Base-by-base conservation (phyloP, 495 filamentous ascomycete genomes). In the Aspergillus olivimuriae region DNA sequence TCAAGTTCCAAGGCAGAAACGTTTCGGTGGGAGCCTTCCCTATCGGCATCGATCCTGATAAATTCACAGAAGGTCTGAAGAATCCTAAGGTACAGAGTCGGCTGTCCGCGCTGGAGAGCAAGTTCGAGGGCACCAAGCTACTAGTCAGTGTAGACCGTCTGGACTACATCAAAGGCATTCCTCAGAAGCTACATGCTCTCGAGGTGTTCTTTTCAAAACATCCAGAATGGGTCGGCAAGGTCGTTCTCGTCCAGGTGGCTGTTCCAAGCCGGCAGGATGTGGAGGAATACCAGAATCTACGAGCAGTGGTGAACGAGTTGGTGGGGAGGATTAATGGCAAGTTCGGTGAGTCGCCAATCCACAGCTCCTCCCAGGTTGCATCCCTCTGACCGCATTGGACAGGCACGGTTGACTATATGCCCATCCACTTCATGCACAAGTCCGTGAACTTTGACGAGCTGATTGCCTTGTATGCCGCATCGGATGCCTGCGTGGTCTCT, bases 141-240 rank as follows among this genome's bases (percentile, higher is more conserved):
- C 94, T 98, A 56, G 91, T 98, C 15, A 89, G 91, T 32, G 91
- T 98, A 22, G 91, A 98, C 55, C 83, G 91, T 36, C 74, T 98
- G 34, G 91, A 98, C 59, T 96, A 98, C 62, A 95, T 96, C 74
- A 98, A 98, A 61, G 91, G 92, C 40, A 86, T 98, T 17, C 91
- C 90, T 0, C 92, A 98, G 62, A 98, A 98, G 62, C 73, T 98
- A 4, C 90, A 95, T 52, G 89, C 90, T 3, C 78, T 96, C 10
- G 91, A 98, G 63, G 86, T 95, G 4, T 96, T 98, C 70, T 77
- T 98, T 21, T 91, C 86, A 8, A 89, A 96, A 48, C 89, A 98
- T 52, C 91, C 91, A 3, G 91, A 98, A 66, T 95, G 89, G 89
- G 87, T 96, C 39, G 91, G 91, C 33, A 95, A 94, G 65, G 89